Conservation (phyloP, 2,329 filamentous ascomycete species). For the Trichophyton equinum region DNA sequence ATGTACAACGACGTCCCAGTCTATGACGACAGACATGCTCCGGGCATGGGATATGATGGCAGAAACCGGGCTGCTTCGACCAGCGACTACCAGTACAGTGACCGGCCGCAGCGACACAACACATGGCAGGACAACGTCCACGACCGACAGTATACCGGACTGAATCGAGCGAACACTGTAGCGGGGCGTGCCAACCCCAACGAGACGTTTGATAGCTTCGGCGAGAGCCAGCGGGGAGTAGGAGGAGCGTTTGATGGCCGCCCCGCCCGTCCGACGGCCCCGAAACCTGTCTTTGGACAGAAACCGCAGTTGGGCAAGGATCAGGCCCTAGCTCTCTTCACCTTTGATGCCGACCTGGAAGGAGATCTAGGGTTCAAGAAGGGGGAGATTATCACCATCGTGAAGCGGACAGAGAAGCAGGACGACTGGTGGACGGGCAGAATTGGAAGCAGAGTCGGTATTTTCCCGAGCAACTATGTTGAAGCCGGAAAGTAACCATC, state of each 20-base stretch:
- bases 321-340: slow-evolving; percentile 82
- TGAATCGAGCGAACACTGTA: slow-evolving; percentile 25
- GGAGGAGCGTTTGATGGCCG: slow-evolving; percentile 43
- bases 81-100: slow-evolving; percentile 45
- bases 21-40: slow-evolving; percentile 69
- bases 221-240: background rate
- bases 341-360: slow-evolving; percentile 85
- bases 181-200: slow-evolving; percentile 20
- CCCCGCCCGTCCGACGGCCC: slow-evolving; percentile 68
- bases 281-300: slow-evolving; percentile 68
- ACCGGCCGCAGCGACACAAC: slow-evolving; percentile 36
- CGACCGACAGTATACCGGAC: slow-evolving; percentile 27
- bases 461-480: slow-evolving; percentile 54
- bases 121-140: slow-evolving; percentile 41
- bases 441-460: slow-evolving; percentile 71
- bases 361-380: slow-evolving; percentile 95
- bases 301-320: slow-evolving; percentile 40
- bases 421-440: slow-evolving; percentile 98
- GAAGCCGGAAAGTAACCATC: slow-evolving; percentile 20
- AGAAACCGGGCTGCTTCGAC: slow-evolving; percentile 40
- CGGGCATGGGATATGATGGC: slow-evolving; percentile 69
- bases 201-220: slow-evolving; percentile 23
- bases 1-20: slow-evolving; percentile 94
- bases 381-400: slow-evolving; percentile 85
- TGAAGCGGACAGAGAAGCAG: slow-evolving; percentile 86